phyloP scores from a whole-genome alignment of 306 rosid species.

The Luffa aegyptiaca region DNA sequence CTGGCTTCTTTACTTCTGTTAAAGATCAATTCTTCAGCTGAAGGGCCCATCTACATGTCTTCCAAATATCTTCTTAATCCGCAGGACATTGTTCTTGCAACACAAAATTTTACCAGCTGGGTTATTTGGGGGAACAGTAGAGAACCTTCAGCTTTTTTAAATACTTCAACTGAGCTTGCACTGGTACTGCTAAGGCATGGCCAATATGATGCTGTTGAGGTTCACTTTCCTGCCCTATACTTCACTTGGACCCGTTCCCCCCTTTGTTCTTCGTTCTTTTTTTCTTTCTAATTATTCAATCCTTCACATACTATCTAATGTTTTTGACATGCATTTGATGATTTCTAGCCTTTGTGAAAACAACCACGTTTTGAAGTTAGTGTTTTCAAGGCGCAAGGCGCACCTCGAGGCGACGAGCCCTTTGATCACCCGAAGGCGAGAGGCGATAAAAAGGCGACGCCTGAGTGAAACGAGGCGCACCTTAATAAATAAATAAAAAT shows the following conservation, averaged over 20 bases:
- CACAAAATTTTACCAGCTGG: slow-evolving; percentile 70
- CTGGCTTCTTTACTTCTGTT: slow-evolving; percentile 64
- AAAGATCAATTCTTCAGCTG: slow-evolving; percentile 39
- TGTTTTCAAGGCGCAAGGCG: too few relatives aligned
- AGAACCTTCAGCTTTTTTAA: slow-evolving; percentile 50
- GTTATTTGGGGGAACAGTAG: slow-evolving; percentile 65
- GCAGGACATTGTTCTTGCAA: slow-evolving; percentile 30
- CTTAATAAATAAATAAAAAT: too few relatives aligned
- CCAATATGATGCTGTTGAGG: slow-evolving; percentile 87
- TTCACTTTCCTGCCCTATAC: slow-evolving; percentile 21
- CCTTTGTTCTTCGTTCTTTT: not conserved
- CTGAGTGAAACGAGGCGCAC: too few relatives aligned
- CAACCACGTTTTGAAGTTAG: too few relatives aligned
- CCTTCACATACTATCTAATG: not conserved
- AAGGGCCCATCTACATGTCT: slow-evolving; percentile 22
- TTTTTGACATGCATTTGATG: not conserved
- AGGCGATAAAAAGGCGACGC: too few relatives aligned
- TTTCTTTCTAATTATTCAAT: not conserved
- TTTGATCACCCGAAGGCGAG: too few relatives aligned
- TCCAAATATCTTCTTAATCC: slow-evolving; percentile 38
- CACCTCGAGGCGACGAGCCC: too few relatives aligned
- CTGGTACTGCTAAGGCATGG: slow-evolving; percentile 68
- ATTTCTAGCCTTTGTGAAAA: not conserved
- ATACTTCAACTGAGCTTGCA: slow-evolving; percentile 72
- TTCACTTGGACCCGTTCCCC: not conserved